Evolutionary conservation across 805 yeast genomes (phyloP).

Genomic region (Kazachstania africana): DNA sequence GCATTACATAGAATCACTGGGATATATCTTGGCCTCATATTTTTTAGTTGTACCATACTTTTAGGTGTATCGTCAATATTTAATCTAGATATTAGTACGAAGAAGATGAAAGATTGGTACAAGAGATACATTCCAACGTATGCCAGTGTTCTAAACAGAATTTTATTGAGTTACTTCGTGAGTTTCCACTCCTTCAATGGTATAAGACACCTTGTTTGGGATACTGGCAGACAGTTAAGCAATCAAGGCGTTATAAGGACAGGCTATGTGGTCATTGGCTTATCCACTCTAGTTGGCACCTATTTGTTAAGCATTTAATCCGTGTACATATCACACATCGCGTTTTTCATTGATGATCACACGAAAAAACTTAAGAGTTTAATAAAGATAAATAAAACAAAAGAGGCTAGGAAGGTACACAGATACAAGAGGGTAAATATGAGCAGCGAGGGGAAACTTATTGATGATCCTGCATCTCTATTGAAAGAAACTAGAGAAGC

Average conservation of each 20-base stretch:
- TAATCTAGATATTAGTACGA: constrained; percentile 23
- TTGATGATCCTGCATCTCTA: constrained; percentile 15
- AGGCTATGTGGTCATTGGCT: no score
- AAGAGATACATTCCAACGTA: constrained; percentile 53
- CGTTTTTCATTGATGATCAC: no score
- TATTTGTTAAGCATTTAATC: no score
- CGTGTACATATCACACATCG: no score
- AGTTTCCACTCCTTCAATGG: constrained; percentile 82
- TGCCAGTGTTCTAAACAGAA: constrained; percentile 52
- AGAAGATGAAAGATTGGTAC: constrained; percentile 25
- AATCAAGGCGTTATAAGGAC: no score
- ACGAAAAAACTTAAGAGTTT: no score
- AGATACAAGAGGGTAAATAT: no score
- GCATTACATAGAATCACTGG: constrained; percentile 82
- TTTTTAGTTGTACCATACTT: constrained; percentile 64
- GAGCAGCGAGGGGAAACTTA: neutral
- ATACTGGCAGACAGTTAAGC: no score
- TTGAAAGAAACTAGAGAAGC: constrained; percentile 16
- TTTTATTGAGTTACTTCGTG: constrained; percentile 66
- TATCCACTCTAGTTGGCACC: no score
- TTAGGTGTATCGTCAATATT: constrained; percentile 58
- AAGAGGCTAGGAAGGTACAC: neutral
- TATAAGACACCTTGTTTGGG: constrained; percentile 90
- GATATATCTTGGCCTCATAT: constrained; percentile 64
- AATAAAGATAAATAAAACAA: no score